Evolutionary conservation across 2,329 filamentous ascomycete species (phyloP).

Genomic region (Aspergillus aculeatus): DNA sequence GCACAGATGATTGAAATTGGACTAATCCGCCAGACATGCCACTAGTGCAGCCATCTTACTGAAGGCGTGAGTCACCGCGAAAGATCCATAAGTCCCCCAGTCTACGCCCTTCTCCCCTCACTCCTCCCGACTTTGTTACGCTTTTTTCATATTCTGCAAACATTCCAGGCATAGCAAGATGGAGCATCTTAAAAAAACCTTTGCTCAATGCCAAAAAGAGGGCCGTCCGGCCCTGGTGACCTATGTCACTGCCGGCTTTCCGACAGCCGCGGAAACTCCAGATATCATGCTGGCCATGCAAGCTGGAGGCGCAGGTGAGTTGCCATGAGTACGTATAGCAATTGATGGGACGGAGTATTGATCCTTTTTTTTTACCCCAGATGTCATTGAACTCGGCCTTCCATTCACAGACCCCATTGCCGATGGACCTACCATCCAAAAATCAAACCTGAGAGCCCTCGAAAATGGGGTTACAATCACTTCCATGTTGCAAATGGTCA

Average conservation of each 20-base stretch:
- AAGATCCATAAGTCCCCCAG: background rate
- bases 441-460: conserved; percentile 81
- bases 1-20: background rate
- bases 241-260: conserved; percentile 92
- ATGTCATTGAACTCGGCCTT: conserved; percentile 89
- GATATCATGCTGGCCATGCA: conserved; percentile 84
- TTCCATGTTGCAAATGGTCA: conserved; percentile 76
- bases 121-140: background rate
- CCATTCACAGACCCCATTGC: conserved; percentile 96
- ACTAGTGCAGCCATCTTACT: background rate
- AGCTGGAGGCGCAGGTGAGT: conserved; percentile 76
- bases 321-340: background rate
- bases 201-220: conserved; percentile 54
- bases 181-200: conserved; percentile 53
- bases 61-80: conserved; percentile 1
- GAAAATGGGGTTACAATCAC: conserved; percentile 80
- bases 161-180: conserved; percentile 24
- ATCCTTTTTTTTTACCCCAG: conserved; percentile 44
- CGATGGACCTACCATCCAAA: conserved; percentile 93
- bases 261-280: conserved; percentile 71
- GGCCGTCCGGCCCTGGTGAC: conserved; percentile 76
- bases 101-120: background rate
- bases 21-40: background rate
- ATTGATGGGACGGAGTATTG: conserved; percentile 1
- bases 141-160: background rate